Conservation (phyloP, 1,284 basidiomycete genomes). For the Apiotrichum mycotoxinovorans region DNA sequence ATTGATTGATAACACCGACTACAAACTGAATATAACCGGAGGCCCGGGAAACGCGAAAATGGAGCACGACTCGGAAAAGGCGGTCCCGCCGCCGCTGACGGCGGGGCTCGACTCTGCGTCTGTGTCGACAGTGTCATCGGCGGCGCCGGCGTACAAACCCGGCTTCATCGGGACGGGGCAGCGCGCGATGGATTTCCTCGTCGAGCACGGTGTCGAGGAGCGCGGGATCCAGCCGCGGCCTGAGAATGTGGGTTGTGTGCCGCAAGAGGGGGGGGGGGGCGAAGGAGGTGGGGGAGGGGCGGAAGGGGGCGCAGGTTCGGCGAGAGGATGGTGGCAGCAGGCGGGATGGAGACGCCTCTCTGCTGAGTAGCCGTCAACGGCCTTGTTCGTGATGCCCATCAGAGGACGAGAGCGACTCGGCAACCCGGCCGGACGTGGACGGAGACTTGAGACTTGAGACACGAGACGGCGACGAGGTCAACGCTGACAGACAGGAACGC, state of each 20-base stretch:
- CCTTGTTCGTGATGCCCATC: no score
- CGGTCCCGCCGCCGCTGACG: background rate
- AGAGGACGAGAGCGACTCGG: no score
- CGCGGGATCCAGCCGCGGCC: conserved; percentile 44
- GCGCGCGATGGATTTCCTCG: conserved; percentile 34
- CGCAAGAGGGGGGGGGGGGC: background rate
- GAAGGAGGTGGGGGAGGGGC: background rate
- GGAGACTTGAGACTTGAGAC: no score
- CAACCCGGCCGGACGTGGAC: no score
- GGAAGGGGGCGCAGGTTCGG: no score
- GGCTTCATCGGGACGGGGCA: background rate
- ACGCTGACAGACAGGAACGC: conserved; percentile 15
- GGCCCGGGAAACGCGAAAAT: background rate
- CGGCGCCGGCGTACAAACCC: background rate
- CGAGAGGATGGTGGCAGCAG: no score
- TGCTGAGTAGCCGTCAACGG: no score
- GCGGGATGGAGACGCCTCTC: no score
- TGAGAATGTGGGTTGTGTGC: conserved; percentile 36
- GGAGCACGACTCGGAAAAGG: background rate
- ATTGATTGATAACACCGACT: no score
- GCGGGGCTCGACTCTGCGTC: background rate
- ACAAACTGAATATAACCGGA: no score
- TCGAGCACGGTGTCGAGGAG: conserved; percentile 45
- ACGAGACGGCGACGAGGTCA: no score
- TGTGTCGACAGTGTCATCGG: background rate